Conservation (phyloP, 2,329 filamentous ascomycete genomes). For the Cladosporium sp. region DNA sequence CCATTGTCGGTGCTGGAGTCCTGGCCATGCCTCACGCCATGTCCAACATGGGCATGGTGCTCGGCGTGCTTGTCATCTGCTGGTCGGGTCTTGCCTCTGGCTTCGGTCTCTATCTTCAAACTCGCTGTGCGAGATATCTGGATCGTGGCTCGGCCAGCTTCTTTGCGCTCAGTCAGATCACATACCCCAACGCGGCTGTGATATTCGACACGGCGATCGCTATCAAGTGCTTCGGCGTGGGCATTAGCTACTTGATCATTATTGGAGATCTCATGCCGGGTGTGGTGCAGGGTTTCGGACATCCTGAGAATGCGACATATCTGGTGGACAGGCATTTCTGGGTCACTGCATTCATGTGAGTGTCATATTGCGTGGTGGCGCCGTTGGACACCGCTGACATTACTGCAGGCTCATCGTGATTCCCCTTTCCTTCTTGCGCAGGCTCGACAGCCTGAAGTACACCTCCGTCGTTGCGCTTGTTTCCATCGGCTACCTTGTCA, state of each 20-base stretch:
- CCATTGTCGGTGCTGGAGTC: constrained; percentile 92
- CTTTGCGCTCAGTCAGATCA: constrained; percentile 94
- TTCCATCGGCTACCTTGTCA: constrained; percentile 90
- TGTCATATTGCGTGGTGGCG: constrained; percentile 10
- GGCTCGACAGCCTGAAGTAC: constrained; percentile 94
- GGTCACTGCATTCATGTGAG: constrained; percentile 94
- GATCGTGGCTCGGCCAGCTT: constrained; percentile 88
- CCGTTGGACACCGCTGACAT: neutral
- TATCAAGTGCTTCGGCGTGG: constrained; percentile 97
- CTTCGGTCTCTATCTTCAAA: constrained; percentile 93
- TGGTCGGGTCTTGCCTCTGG: constrained; percentile 89
- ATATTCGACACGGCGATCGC: constrained; percentile 95
- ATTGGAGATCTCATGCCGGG: constrained; percentile 98
- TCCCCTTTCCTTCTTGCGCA: constrained; percentile 85
- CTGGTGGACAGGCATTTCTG: constrained; percentile 91
- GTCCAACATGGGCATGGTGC: constrained; percentile 89
- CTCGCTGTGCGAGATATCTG: constrained; percentile 88
- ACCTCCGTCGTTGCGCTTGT: constrained; percentile 89
- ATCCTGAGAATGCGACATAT: constrained; percentile 66
- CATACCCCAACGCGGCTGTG: constrained; percentile 93
- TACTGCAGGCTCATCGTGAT: constrained; percentile 77
- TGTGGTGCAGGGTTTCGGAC: constrained; percentile 79
- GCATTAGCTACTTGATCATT: constrained; percentile 96
- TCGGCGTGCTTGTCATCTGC: constrained; percentile 80
- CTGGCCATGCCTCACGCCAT: constrained; percentile 95